Evolutionary conservation across 768 basidiomycete species (phyloP).

Genomic region (Hygrocybe punicea): DNA sequence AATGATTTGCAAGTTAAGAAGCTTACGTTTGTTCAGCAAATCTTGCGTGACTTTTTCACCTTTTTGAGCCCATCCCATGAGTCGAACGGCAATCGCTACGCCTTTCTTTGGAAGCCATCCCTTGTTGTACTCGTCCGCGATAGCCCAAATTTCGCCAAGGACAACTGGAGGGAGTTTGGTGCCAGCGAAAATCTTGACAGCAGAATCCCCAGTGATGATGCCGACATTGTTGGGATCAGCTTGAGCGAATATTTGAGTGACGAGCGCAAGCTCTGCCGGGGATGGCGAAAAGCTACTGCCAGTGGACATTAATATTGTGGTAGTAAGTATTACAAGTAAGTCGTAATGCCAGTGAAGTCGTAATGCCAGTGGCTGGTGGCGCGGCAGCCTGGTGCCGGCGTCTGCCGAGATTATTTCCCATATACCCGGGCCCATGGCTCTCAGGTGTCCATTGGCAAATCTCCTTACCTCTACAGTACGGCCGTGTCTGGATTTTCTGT

Average conservation of each 20-base stretch:
- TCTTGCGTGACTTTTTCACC: slow-evolving; percentile 66
- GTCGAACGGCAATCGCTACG: slow-evolving; percentile 80
- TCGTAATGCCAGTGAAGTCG: neutral
- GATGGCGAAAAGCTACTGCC: slow-evolving; percentile 44
- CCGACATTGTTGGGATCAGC: slow-evolving; percentile 78
- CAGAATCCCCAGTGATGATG: slow-evolving; percentile 85
- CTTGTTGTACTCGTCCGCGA: slow-evolving; percentile 91
- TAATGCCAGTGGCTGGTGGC: no score
- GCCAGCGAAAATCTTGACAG: slow-evolving; percentile 80
- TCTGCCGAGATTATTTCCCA: neutral
- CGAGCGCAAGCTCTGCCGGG: slow-evolving; percentile 54
- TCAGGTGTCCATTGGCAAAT: no score
- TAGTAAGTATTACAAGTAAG: slow-evolving; percentile 12
- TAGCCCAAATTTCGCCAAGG: slow-evolving; percentile 90
- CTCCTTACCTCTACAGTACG: no score
- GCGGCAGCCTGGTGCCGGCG: neutral
- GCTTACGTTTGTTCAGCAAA: slow-evolving; percentile 69
- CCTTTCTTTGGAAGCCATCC: slow-evolving; percentile 88
- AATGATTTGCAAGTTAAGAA: slow-evolving; percentile 15
- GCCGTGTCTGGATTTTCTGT: no score
- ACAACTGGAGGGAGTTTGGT: slow-evolving; percentile 73
- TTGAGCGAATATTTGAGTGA: slow-evolving; percentile 67
- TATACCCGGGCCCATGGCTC: neutral
- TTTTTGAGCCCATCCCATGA: slow-evolving; percentile 91
- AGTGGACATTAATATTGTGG: slow-evolving; percentile 43